These are phyloP conservation scores for Fusarium pseudoanthophilum DNA, from an alignment of 2,329 filamentous ascomycete genomes.

Conservation along the genomic window DNA sequence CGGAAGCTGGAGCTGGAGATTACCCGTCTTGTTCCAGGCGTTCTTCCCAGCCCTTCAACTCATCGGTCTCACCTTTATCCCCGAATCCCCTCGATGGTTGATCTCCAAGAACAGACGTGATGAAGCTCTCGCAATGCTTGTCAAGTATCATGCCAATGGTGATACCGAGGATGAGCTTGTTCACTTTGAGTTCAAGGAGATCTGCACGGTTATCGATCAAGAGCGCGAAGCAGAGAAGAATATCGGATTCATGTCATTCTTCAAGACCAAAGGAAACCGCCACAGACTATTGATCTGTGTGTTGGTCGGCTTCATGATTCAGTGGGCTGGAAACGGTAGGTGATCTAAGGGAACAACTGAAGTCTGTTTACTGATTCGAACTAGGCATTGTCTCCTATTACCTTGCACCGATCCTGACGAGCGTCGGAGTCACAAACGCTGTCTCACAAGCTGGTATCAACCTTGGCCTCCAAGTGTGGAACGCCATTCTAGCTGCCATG, in stretches of 20 bases:
- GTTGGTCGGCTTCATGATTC: conserved; percentile 31
- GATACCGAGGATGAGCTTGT: conserved; percentile 56
- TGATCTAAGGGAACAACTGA: accelerated
- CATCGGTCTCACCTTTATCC: neutral
- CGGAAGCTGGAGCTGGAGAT: conserved; percentile 27
- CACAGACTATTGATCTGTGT: conserved; percentile 34
- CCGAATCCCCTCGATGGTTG: conserved; percentile 58
- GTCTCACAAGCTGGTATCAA: conserved; percentile 20
- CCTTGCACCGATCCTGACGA: conserved; percentile 13
- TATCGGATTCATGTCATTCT: conserved; percentile 54
- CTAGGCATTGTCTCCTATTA: conserved; percentile 29
- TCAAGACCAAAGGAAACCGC: conserved; percentile 49
- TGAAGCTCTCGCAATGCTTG: conserved; percentile 59
- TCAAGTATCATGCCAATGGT: conserved; percentile 61
- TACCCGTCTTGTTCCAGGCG: conserved; percentile 20
- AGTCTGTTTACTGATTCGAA: neutral
- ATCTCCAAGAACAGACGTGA: conserved; percentile 48
- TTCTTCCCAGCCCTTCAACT: conserved; percentile 23
- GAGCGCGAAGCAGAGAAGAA: conserved; percentile 52
- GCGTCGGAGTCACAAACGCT: conserved; percentile 15
- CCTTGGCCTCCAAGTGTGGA: conserved; percentile 22
- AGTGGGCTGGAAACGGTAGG: conserved; percentile 35
- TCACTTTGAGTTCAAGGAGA: conserved; percentile 61
- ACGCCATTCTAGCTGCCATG: conserved; percentile 6
- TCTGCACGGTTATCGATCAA: conserved; percentile 58